phyloP scores from a whole-genome alignment of 2,329 filamentous ascomycete genomes.

The Xylariaceae sp. region DNA sequence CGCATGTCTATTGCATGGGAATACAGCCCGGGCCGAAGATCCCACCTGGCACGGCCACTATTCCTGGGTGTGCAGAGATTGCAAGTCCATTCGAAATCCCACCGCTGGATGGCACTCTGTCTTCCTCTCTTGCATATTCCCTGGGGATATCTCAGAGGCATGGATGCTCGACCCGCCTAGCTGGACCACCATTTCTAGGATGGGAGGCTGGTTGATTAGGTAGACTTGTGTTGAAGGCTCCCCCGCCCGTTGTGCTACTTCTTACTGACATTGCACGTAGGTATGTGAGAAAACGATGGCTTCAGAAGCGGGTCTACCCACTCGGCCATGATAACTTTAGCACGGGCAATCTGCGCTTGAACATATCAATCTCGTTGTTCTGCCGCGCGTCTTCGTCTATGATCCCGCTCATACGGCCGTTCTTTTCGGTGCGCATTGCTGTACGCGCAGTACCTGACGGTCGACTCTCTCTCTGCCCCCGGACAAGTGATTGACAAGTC shows the following conservation, averaged over 20 bases:
- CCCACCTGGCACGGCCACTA: conserved; percentile 23
- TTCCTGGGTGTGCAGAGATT: conserved; percentile 27
- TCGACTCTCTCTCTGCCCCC: conserved; percentile 9
- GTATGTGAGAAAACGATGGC: conserved; percentile 30
- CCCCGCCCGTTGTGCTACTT: no score
- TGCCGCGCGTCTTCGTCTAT: conserved; percentile 29
- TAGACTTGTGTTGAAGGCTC: no score
- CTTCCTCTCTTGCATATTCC: conserved; percentile 25
- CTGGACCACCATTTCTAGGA: conserved; percentile 24
- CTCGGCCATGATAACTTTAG: conserved; percentile 34
- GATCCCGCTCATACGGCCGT: conserved; percentile 27
- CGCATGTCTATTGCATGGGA: no score
- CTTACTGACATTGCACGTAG: no score
- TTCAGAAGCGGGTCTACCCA: conserved; percentile 29
- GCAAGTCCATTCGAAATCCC: conserved; percentile 33
- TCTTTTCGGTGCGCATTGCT: conserved; percentile 24
- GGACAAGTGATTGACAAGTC: conserved; percentile 20
- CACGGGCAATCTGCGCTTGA: conserved; percentile 27
- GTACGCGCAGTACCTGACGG: conserved; percentile 22
- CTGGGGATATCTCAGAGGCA: conserved; percentile 28
- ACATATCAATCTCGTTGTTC: conserved; percentile 31
- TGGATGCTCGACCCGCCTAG: conserved; percentile 26
- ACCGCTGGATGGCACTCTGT: conserved; percentile 24
- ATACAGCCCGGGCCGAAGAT: no score
- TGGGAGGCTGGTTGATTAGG: no score